Base-by-base conservation (phyloP, 129 eudicot genomes). In the Flaveria trinervia region DNA sequence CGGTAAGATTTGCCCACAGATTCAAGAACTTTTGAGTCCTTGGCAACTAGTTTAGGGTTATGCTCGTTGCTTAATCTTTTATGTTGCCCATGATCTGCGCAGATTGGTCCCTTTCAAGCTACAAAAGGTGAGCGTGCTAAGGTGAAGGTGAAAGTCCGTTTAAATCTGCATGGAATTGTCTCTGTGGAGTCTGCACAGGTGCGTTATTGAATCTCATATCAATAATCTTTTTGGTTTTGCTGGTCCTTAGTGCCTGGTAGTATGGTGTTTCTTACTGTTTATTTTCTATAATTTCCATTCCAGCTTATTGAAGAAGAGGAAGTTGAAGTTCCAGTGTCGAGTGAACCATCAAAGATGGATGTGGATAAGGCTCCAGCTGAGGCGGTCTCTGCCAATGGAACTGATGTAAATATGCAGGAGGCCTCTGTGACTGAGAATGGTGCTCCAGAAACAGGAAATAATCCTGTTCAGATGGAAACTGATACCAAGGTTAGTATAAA, bases 231-330 rank as follows among this genome's bases (percentile, higher is more conserved):
- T 23, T 9, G 13, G 57, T 39, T 62, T 64, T 60, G 46, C 71
- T 65, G 59, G 43, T 22, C n/a, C 12, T 60, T 23, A 5, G 28
- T 46, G 57, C 22, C 20, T 36, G 7, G 41, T 4, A 33, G 12
- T 45, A 16, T 16, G 65, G 1, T 5, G 15, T 72, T 26, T 66
- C 9, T 50, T 3, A 59, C 43, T 73, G 43, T 43, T 25, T 10
- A 17, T 10, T 41, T 41, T 65, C 22, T 39, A 1, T 2, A 49
- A 15, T 74, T 39, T 33, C 7, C 5, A 2, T 65, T 71, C 46
- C 87, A 93, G 97, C 93, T 94, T 45, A 70, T 89, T 74, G 98
- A 94, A 80, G 98, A 93, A 84, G 97, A 94, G 65, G 97, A 93
- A 64, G 80, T 78, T 66, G 96, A 91, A 22, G 86, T 94, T 18